Conservation (phyloP, 2,329 filamentous ascomycete species). For the Pseudogymnoascus sp. region DNA sequence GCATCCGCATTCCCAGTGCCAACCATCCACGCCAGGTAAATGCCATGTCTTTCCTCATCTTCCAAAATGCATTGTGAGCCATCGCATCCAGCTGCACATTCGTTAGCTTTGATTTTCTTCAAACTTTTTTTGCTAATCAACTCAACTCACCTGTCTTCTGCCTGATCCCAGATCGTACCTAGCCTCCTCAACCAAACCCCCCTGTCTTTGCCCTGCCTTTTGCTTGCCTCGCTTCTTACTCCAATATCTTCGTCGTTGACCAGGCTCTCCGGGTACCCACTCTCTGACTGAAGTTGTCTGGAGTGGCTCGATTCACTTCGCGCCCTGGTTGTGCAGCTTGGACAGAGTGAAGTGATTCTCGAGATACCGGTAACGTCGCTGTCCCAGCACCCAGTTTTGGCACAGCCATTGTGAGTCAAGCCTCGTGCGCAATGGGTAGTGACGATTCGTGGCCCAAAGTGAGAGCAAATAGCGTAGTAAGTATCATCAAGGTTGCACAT, state of each 20-base stretch:
- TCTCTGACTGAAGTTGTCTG: not conserved
- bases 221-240: constrained; percentile 4
- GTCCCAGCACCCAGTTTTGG: not conserved
- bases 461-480: not conserved
- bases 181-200: not conserved
- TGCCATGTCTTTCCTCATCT: not conserved
- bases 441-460: not conserved
- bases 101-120: not conserved
- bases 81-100: not conserved
- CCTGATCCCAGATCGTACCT: not conserved
- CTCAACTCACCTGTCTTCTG: not conserved
- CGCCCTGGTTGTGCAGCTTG: not conserved
- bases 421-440: not conserved
- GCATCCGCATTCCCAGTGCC: not conserved
- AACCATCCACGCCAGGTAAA: not conserved
- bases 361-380: not conserved
- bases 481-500: constrained; percentile 3
- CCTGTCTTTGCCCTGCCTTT: not conserved
- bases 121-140: not conserved
- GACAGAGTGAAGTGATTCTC: not conserved
- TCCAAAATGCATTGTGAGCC: constrained; percentile 1
- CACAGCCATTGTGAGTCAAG: not conserved
- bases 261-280: not conserved
- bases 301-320: not conserved
- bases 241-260: not conserved